Percentiles rank a stretch among this genome's conserved stretches.
Conservation (phyloP, 2,329 filamentous ascomycete genomes). For the Stagonosporopsis chrysanthemi region DNA sequence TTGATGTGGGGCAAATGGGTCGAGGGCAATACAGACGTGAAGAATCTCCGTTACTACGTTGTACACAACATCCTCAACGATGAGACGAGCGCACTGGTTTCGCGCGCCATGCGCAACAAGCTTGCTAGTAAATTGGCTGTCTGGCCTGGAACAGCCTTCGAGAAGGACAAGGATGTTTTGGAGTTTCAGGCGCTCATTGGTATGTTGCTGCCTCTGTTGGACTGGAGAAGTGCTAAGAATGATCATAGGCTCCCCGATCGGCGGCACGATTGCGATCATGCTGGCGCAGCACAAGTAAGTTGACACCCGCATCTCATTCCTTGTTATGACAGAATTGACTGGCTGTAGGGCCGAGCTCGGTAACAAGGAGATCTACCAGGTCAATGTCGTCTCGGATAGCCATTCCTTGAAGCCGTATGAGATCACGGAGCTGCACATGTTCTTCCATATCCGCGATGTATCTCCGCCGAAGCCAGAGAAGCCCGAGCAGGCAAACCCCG, state of each 20-base stretch:
- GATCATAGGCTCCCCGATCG: slow-evolving; percentile 28
- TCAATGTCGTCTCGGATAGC: slow-evolving; percentile 22
- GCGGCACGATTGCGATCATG: slow-evolving; percentile 25
- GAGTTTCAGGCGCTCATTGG: slow-evolving; percentile 33
- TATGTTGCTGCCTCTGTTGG: slow-evolving; percentile 1
- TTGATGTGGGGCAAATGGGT: slow-evolving; percentile 36
- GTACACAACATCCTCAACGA: slow-evolving; percentile 25
- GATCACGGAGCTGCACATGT: slow-evolving; percentile 17
- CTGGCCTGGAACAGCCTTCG: slow-evolving; percentile 32
- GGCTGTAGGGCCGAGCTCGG: slow-evolving; percentile 18
- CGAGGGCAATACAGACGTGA: slow-evolving; percentile 23
- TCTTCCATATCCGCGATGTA: slow-evolving; percentile 27
- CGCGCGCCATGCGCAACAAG: slow-evolving; percentile 24
- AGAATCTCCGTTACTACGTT: slow-evolving; percentile 28
- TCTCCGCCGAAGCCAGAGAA: background rate
- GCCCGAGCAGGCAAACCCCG: background rate
- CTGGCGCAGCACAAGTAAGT: slow-evolving; percentile 24
- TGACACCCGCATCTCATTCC: background rate
- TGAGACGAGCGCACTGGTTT: slow-evolving; percentile 21
- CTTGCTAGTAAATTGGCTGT: background rate
- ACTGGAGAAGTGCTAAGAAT: background rate
- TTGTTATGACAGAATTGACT: background rate
- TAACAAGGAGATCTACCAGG: slow-evolving; percentile 25
- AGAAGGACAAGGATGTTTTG: slow-evolving; percentile 14
- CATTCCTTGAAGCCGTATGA: background rate